A percentile compares a stretch with the other conserved stretches of the same genome.
phyloP scores from a whole-genome alignment of 2,329 filamentous ascomycete species.

The Nothopassalora personata region DNA sequence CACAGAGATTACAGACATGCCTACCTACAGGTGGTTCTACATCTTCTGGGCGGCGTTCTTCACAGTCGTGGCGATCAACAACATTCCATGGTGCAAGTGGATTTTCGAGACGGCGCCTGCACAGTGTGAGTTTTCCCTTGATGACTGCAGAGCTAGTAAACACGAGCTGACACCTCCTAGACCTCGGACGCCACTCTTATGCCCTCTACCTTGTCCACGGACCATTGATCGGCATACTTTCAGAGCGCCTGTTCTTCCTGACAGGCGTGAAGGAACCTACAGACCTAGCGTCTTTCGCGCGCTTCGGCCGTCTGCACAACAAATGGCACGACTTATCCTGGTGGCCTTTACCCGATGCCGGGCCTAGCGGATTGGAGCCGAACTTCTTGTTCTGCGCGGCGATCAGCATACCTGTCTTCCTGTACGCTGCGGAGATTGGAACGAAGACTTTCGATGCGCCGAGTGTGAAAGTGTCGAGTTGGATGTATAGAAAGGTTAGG shows the following conservation, averaged over 20 bases:
- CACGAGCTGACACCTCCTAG: constrained; percentile 11
- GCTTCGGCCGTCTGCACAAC: constrained; percentile 18
- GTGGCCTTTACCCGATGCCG: constrained; percentile 26
- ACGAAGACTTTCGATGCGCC: constrained; percentile 25
- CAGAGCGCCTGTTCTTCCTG: constrained; percentile 84
- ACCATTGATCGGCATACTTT: constrained; percentile 78
- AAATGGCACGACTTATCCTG: constrained; percentile 21
- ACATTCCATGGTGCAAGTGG: constrained; percentile 22
- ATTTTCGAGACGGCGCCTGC: constrained; percentile 21
- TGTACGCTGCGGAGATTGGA: constrained; percentile 26
- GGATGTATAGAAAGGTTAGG: constrained; percentile 20
- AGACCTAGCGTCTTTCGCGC: constrained; percentile 13
- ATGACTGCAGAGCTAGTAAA: background rate
- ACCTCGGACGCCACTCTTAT: constrained; percentile 58
- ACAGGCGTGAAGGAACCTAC: constrained; percentile 23
- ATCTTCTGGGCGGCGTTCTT: constrained; percentile 53
- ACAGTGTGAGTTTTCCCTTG: constrained; percentile 16
- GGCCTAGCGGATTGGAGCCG: constrained; percentile 21
- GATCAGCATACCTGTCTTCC: constrained; percentile 21
- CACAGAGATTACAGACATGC: constrained; percentile 12
- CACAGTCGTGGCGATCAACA: constrained; percentile 18
- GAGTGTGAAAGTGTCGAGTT: constrained; percentile 18
- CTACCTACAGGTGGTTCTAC: constrained; percentile 33
- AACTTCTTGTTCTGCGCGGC: constrained; percentile 23
- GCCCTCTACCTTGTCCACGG: constrained; percentile 61